phyloP scores from a whole-genome alignment of 148 eudicot species.

The Rheum nobile region DNA sequence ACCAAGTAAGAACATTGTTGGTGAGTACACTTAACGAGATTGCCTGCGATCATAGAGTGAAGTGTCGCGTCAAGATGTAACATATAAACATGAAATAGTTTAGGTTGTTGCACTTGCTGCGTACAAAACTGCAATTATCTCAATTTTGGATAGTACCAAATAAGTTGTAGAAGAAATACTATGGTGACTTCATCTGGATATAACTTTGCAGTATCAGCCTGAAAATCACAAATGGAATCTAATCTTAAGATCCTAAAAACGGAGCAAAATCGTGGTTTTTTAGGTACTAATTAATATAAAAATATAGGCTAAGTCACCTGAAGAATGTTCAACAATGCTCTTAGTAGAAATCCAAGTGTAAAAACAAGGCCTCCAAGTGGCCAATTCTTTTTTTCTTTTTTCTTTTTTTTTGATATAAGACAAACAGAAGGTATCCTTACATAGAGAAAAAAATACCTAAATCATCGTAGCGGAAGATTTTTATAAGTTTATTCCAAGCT shows the following conservation, averaged over 20 bases:
- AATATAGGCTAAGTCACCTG: no score
- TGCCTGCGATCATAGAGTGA: not conserved
- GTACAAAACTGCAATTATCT: not conserved
- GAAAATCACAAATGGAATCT: not conserved
- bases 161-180: not conserved
- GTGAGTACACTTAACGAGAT: not conserved
- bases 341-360: not conserved
- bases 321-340: not conserved
- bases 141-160: not conserved
- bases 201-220: not conserved
- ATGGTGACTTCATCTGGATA: conserved; percentile 5
- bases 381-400: no score
- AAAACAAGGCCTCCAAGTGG: not conserved
- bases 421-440: no score
- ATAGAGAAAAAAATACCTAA: no score
- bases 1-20: not conserved
- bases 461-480: no score
- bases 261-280: no score
- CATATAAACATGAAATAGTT: not conserved
- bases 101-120: not conserved
- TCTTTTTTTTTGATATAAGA: no score
- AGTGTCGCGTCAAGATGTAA: no score
- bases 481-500: no score
- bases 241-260: no score
- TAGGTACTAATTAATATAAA: no score